Evolutionary conservation across 2,329 filamentous ascomycete species (phyloP).

Genomic region (Rutstroemia sp.): DNA sequence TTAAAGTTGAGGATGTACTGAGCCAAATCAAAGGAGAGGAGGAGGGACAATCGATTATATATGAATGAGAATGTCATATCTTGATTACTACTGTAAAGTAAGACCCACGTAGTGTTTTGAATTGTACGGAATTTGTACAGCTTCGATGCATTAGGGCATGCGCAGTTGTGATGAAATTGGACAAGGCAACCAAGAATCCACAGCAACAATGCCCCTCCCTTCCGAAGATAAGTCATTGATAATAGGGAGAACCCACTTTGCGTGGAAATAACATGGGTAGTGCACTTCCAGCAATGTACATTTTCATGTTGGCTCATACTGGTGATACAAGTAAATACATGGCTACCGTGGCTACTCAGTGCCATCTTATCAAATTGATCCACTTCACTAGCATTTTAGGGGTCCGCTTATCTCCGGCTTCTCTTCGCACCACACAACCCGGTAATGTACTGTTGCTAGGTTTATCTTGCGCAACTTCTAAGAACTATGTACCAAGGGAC

Average conservation of each 20-base stretch:
- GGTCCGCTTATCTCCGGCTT: constrained; percentile 12
- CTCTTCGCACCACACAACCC: not conserved
- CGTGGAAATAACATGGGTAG: not conserved
- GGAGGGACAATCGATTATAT: not conserved
- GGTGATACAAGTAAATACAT: not conserved
- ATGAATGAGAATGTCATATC: not conserved
- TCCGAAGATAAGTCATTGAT: constrained; percentile 5
- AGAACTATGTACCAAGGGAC: no score
- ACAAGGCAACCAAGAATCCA: not conserved
- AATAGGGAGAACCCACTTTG: constrained; percentile 1
- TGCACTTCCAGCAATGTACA: not conserved
- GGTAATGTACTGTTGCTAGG: not conserved
- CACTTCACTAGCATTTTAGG: not conserved
- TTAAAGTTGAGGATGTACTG: not conserved
- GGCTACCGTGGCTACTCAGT: not conserved
- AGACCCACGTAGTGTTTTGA: constrained; percentile 7
- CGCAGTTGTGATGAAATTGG: constrained; percentile 1
- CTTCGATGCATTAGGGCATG: constrained; percentile 5
- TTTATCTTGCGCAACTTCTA: not conserved
- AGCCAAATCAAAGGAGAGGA: not conserved
- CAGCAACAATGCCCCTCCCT: not conserved
- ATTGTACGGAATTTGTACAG: not conserved
- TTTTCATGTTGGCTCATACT: not conserved
- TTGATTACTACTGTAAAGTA: not conserved
- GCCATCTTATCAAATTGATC: constrained; percentile 4